phyloP scores from a whole-genome alignment of 371 early-diverging fungal species.

The Amoeboaphelidium occidentale region DNA sequence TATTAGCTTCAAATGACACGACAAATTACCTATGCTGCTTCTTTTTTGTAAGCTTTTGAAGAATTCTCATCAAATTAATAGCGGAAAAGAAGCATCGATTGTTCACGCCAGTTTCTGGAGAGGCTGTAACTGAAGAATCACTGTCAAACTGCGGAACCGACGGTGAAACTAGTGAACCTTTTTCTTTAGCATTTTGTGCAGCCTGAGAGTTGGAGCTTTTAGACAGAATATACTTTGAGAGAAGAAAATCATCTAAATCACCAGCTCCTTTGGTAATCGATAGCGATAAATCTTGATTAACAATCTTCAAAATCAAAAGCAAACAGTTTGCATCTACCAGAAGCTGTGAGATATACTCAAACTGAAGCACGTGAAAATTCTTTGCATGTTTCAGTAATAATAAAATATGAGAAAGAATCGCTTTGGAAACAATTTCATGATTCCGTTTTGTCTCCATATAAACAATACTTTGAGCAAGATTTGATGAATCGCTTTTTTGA shows the following conservation, averaged over 20 bases:
- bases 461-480: too few relatives aligned
- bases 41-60: constrained; percentile 53
- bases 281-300: constrained; percentile 10
- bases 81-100: constrained; percentile 39
- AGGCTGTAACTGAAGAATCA: too few relatives aligned
- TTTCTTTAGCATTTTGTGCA: too few relatives aligned
- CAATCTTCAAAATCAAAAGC: constrained; percentile 47
- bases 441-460: constrained; percentile 27
- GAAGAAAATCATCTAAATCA: too few relatives aligned
- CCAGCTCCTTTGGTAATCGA: not conserved
- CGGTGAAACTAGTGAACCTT: too few relatives aligned
- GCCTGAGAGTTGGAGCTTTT: too few relatives aligned
- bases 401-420: constrained; percentile 38
- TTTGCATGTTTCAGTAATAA: constrained; percentile 40
- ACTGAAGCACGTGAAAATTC: constrained; percentile 37
- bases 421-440: constrained; percentile 45
- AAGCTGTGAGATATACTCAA: constrained; percentile 46
- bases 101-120: too few relatives aligned
- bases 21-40: constrained; percentile 55
- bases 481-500: too few relatives aligned
- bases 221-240: too few relatives aligned
- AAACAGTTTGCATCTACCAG: constrained; percentile 57
- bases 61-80: constrained; percentile 41
- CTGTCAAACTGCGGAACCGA: too few relatives aligned
- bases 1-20: too few relatives aligned